phyloP scores from a whole-genome alignment of 805 yeast genomes.

The Wickerhamiella hasegawae region DNA sequence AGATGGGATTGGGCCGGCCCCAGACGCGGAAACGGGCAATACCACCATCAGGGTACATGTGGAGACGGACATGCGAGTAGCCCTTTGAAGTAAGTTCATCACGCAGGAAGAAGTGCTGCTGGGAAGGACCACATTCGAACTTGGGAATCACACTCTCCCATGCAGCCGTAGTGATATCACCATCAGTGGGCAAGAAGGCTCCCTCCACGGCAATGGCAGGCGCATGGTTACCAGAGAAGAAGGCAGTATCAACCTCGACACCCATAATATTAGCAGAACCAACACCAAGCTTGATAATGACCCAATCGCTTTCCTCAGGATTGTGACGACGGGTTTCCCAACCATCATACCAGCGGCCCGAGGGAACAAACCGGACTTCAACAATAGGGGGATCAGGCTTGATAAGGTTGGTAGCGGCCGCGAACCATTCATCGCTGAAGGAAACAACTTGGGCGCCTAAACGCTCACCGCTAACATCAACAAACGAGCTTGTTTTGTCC shows the following conservation, averaged over 20 bases:
- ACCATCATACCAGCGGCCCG: constrained; percentile 98
- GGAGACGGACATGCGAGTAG: constrained; percentile 67
- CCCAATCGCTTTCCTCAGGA: constrained; percentile 74
- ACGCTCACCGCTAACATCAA: constrained; percentile 69
- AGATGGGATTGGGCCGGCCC: constrained; percentile 67
- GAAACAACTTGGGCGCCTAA: constrained; percentile 61
- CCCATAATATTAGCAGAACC: constrained; percentile 64
- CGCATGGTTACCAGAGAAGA: constrained; percentile 91
- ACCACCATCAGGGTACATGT: constrained; percentile 97
- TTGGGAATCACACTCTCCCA: constrained; percentile 65
- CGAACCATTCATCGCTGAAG: constrained; percentile 88
- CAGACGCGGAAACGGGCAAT: constrained; percentile 86
- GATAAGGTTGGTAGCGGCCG: constrained; percentile 75
- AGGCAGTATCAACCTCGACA: constrained; percentile 84
- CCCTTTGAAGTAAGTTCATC: constrained; percentile 36
- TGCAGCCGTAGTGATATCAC: constrained; percentile 22
- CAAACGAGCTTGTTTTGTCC: constrained; percentile 11
- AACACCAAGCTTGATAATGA: constrained; percentile 68
- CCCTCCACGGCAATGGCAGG: constrained; percentile 82
- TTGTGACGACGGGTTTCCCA: constrained; percentile 98
- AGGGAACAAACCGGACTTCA: constrained; percentile 61
- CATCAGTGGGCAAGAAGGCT: constrained; percentile 21
- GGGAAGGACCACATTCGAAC: constrained; percentile 77
- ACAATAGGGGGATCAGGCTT: constrained; percentile 68
- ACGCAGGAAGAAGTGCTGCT: constrained; percentile 67